Base-by-base conservation (phyloP, 306 rosid genomes). In the Cajanus cajan region DNA sequence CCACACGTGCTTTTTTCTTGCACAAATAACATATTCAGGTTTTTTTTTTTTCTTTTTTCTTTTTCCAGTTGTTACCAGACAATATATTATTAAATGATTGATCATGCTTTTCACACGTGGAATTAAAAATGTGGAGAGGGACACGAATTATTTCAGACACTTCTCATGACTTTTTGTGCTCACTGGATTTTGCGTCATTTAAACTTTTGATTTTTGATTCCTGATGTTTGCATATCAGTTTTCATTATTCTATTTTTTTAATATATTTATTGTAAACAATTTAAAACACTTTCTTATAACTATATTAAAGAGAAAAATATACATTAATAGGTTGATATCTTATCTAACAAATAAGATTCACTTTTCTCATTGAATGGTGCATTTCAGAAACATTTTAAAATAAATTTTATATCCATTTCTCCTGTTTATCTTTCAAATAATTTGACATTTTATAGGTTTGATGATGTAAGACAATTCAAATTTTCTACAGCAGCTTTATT, bases 41-140 rank as follows among this genome's bases (percentile, higher is more conserved):
- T 28, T 28, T 28, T 28, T 3, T n/a, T 28, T 28, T 28, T 28
- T 28, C 31, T n/a, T 55, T 58, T 16, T 44, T 13, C 12, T 57
- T 59, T 18, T 34, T 8, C 16, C 12, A 15, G 16, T 44, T 13
- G 50, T 37, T 65, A 40, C 22, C 37, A 51, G 45, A 55, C 36
- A 37, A 48, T 48, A 36, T 40, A 24, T 57, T 54, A 48, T 21
- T 48, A 77, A 62, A 62, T 0, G 21, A 62, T 63, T 52, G 37
- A 31, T 9, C 66, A 44, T 73, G 66, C 33, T 36, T 66, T 77
- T 19, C 73, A 57, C 82, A 54, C 55, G 19, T 68, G n/a, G 68
- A 48, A 55, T 44, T 34, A 16, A 44, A 66, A 52, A 16, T 8
- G 67, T 80, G 12, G 54, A 13, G 28, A n/a, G 44, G 41, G 3